Percentiles rank a stretch among this genome's conserved stretches.
These are phyloP conservation scores for Colletotrichum endophyticum DNA, from an alignment of 2,329 filamentous ascomycete genomes.

Conservation along the genomic window DNA sequence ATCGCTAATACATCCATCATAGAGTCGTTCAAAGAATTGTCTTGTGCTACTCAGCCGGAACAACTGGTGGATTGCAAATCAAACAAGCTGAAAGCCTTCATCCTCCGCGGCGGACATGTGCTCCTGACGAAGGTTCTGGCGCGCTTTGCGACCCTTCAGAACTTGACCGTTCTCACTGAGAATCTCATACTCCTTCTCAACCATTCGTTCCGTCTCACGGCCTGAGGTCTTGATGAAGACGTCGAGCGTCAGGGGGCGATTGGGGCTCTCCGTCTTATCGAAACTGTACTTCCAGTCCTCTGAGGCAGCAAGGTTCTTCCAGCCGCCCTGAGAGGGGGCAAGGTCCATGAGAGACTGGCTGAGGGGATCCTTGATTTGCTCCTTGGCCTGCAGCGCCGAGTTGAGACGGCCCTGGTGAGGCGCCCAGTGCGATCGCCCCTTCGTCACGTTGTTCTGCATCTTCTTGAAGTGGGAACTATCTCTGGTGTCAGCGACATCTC, in stretches of 20 bases:
- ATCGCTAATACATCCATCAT: background rate
- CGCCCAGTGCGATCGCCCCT: slow-evolving; percentile 30
- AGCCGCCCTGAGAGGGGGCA: slow-evolving; percentile 23
- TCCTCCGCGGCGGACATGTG: slow-evolving; percentile 31
- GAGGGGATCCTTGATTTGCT: slow-evolving; percentile 39
- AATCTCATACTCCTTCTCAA: slow-evolving; percentile 54
- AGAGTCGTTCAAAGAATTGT: background rate
- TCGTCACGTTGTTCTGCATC: slow-evolving; percentile 40
- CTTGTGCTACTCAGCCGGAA: background rate
- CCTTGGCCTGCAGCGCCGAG: slow-evolving; percentile 35
- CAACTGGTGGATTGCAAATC: background rate
- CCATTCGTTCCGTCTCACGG: slow-evolving; percentile 46
- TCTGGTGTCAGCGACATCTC: background rate
- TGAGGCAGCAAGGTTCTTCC: slow-evolving; percentile 16
- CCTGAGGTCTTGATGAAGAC: slow-evolving; percentile 40
- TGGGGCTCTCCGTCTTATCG: slow-evolving; percentile 43
- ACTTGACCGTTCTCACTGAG: slow-evolving; percentile 49
- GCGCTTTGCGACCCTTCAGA: slow-evolving; percentile 48
- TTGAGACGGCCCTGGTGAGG: slow-evolving; percentile 33
- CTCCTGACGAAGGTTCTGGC: slow-evolving; percentile 42
- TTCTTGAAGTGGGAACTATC: slow-evolving; percentile 21
- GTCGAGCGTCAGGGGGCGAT: slow-evolving; percentile 42
- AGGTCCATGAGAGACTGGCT: slow-evolving; percentile 40
- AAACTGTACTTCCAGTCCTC: slow-evolving; percentile 50
- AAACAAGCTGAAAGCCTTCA: slow-evolving; percentile 48